Percentiles rank a stretch among this genome's conserved stretches.
phyloP scores from a whole-genome alignment of 805 yeast genomes.

The Metschnikowia koreensis region DNA sequence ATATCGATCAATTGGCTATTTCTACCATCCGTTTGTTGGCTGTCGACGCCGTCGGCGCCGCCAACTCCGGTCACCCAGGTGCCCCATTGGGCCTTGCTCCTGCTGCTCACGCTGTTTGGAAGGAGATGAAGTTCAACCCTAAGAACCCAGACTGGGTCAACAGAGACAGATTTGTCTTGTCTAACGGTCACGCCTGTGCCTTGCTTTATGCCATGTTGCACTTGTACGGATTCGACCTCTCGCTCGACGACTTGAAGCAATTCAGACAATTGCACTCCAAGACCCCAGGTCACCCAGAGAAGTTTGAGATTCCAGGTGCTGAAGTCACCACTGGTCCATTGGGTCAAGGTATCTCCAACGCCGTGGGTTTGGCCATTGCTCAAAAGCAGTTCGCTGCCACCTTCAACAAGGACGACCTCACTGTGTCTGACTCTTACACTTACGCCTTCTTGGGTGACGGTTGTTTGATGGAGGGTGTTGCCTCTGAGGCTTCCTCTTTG shows the following conservation, averaged over 20 bases:
- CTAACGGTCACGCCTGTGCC: slow-evolving; percentile 97
- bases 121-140: slow-evolving; percentile 83
- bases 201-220: slow-evolving; percentile 81
- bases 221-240: slow-evolving; percentile 76
- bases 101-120: slow-evolving; percentile 84
- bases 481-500: slow-evolving; percentile 88
- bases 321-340: slow-evolving; percentile 99
- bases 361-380: slow-evolving; percentile 95
- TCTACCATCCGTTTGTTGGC: slow-evolving; percentile 87
- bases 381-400: slow-evolving; percentile 89
- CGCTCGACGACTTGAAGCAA: slow-evolving; percentile 81
- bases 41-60: slow-evolving; percentile 80
- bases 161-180: slow-evolving; percentile 92
- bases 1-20: slow-evolving; percentile 70
- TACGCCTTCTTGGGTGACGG: slow-evolving; percentile 93
- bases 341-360: slow-evolving; percentile 96
- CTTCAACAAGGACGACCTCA: slow-evolving; percentile 83
- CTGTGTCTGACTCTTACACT: slow-evolving; percentile 71
- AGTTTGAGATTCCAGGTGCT: slow-evolving; percentile 76
- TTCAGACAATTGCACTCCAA: slow-evolving; percentile 89
- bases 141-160: slow-evolving; percentile 88
- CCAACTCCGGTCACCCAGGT: slow-evolving; percentile 98
- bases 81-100: slow-evolving; percentile 99
- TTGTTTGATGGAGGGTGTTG: slow-evolving; percentile 96
- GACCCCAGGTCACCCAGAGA: slow-evolving; percentile 98